A percentile compares a stretch with the other conserved stretches of the same genome.
phyloP scores from a whole-genome alignment of 305 asterid genomes.

The Fraxinus sp. region DNA sequence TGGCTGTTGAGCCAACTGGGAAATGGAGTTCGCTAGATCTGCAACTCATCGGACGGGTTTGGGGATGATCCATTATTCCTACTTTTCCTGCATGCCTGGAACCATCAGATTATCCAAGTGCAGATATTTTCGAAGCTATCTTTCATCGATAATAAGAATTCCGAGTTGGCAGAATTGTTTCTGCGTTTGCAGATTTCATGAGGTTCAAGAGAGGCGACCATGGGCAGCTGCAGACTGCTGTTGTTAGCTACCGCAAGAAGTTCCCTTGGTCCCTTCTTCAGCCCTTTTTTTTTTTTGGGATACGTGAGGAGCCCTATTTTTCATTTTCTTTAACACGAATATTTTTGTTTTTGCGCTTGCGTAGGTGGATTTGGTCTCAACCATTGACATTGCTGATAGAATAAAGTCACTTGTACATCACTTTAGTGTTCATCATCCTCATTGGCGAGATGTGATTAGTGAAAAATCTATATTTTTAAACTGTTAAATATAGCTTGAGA shows the following conservation, averaged over 20 bases:
- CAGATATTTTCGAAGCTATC: conserved; percentile 38
- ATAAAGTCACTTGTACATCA: no score
- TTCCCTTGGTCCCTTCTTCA: conserved; percentile 89
- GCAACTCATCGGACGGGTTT: no score
- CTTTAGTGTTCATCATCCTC: no score
- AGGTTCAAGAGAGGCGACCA: conserved; percentile 53
- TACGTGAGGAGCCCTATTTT: conserved; percentile 20
- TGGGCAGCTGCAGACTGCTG: conserved; percentile 85
- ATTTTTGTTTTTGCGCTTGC: conserved; percentile 18
- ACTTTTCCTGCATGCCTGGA: no score
- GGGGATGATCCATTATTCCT: no score
- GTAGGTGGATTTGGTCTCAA: conserved; percentile 95
- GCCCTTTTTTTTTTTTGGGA: conserved; percentile 41
- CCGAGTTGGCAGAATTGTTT: conserved; percentile 56
- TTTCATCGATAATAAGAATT: conserved; percentile 15
- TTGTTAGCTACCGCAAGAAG: conserved; percentile 77
- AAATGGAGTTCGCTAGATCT: not conserved
- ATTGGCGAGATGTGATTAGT: no score
- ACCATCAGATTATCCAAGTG: conserved; percentile 24
- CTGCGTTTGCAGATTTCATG: conserved; percentile 84
- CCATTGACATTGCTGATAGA: conserved; percentile 87
- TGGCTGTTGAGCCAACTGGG: not conserved
- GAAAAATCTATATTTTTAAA: no score
- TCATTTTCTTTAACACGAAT: not conserved
- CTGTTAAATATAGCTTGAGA: no score